Conservation (phyloP, 2,329 filamentous ascomycete species). For the Plenodomus biglobosus region DNA sequence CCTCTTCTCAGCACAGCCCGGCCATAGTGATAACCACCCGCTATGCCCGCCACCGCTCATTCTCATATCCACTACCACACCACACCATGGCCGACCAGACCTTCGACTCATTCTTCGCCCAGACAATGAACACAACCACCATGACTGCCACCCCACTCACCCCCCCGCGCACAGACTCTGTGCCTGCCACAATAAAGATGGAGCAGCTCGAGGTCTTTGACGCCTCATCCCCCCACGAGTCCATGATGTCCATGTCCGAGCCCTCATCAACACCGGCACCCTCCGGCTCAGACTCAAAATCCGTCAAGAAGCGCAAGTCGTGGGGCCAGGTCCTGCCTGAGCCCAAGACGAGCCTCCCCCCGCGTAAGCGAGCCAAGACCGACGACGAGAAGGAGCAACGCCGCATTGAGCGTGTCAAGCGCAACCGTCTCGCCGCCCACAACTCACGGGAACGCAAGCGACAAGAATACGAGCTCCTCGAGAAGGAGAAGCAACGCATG, state of each 20-base stretch:
- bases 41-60: constrained; percentile 38
- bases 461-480: constrained; percentile 82
- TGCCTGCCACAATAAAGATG: constrained; percentile 46
- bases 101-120: constrained; percentile 23
- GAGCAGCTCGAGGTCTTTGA: constrained; percentile 43
- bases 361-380: constrained; percentile 96
- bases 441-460: constrained; percentile 94
- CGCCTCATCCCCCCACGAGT: constrained; percentile 23
- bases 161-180: constrained; percentile 25
- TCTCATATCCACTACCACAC: constrained; percentile 1
- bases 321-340: constrained; percentile 97
- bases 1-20: constrained; percentile 29
- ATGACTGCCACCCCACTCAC: constrained; percentile 26
- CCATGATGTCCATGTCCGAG: constrained; percentile 6
- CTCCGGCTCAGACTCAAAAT: constrained; percentile 53
- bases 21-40: constrained; percentile 26
- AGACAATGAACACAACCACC: constrained; percentile 27
- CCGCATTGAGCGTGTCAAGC: constrained; percentile 92
- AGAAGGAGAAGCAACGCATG: constrained; percentile 63
- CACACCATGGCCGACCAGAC: constrained; percentile 31
- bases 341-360: constrained; percentile 93
- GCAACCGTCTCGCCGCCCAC: constrained; percentile 93
- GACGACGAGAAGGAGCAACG: constrained; percentile 99
- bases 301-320: constrained; percentile 91
- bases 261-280: constrained; percentile 23